Evolutionary conservation across 2,329 filamentous ascomycete genomes (phyloP).

Genomic region (Aspergillus glaucus): DNA sequence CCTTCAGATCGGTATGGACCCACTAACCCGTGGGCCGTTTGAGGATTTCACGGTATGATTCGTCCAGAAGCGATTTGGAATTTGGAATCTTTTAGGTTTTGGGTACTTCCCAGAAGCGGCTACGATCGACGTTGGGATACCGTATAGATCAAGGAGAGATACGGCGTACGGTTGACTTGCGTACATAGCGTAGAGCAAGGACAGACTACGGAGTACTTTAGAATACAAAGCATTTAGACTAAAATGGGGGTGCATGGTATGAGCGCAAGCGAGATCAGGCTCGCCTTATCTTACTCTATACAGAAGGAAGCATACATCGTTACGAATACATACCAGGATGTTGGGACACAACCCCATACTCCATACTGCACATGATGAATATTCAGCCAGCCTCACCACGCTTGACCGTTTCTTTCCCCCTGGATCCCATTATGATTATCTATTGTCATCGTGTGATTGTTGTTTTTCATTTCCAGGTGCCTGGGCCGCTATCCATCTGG

Average conservation of each 20-base stretch:
- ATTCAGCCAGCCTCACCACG: not conserved
- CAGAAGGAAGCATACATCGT: not conserved
- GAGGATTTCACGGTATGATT: slow-evolving; percentile 15
- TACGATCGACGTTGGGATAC: slow-evolving; percentile 10
- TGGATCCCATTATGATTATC: not conserved
- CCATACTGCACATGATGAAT: no score
- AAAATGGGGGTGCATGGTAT: no score
- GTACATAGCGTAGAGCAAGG: no score
- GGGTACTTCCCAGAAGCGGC: slow-evolving; percentile 5
- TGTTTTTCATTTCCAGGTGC: not conserved
- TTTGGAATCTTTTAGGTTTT: slow-evolving; percentile 20
- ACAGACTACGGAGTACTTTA: no score
- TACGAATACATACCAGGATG: not conserved
- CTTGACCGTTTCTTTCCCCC: not conserved
- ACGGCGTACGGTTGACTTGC: not conserved
- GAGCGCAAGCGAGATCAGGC: no score
- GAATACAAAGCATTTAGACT: no score
- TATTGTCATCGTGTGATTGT: not conserved
- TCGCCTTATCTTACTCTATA: not conserved
- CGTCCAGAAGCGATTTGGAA: slow-evolving; percentile 9
- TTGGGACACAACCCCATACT: no score
- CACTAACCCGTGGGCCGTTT: slow-evolving; percentile 16
- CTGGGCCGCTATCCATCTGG: not conserved
- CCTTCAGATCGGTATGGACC: not conserved
- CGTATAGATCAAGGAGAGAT: not conserved